Conservation (phyloP, 139 green algal species). For the Chlamydomonas sp. region DNA sequence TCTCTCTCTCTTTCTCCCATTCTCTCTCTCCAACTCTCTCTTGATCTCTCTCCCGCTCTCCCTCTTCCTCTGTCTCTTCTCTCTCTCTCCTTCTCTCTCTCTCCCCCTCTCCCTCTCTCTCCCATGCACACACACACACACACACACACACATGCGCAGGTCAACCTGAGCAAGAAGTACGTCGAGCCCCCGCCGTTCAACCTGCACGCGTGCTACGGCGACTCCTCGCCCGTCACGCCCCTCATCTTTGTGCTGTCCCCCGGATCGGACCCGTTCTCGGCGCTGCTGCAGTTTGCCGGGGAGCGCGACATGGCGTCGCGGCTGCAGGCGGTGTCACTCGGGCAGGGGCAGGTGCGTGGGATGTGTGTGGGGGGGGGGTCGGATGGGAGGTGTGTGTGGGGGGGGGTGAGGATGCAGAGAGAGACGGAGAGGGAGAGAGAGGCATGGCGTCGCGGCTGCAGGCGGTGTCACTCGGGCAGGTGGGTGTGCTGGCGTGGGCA, state of each 20-base stretch:
- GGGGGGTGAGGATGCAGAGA: too few relatives aligned
- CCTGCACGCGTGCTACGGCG: conserved; percentile 59
- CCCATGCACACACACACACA: neutral
- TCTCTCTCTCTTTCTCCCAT: too few relatives aligned
- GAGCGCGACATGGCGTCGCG: conserved; percentile 46
- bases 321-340: conserved; percentile 53
- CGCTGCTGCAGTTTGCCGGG: conserved; percentile 62
- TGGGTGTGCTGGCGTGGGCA: too few relatives aligned
- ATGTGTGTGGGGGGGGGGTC: too few relatives aligned
- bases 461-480: conserved; percentile 60
- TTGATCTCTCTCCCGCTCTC: too few relatives aligned
- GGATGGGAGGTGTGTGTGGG: too few relatives aligned
- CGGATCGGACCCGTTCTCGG: conserved; percentile 61
- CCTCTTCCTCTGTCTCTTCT: too few relatives aligned
- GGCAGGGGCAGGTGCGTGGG: too few relatives aligned
- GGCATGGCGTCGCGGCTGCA: conserved; percentile 44
- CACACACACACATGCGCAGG: neutral
- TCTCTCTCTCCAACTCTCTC: too few relatives aligned
- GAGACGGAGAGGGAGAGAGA: too few relatives aligned
- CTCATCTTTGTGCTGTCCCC: conserved; percentile 70
- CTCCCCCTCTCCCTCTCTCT: too few relatives aligned
- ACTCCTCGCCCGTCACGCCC: conserved; percentile 56
- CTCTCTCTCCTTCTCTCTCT: neutral
- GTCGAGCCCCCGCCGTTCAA: conserved; percentile 59
- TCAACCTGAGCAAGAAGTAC: conserved; percentile 48